These are phyloP conservation scores for Ceratocystis ficicola DNA, from an alignment of 2,329 filamentous ascomycete species.

Conservation along the genomic window DNA sequence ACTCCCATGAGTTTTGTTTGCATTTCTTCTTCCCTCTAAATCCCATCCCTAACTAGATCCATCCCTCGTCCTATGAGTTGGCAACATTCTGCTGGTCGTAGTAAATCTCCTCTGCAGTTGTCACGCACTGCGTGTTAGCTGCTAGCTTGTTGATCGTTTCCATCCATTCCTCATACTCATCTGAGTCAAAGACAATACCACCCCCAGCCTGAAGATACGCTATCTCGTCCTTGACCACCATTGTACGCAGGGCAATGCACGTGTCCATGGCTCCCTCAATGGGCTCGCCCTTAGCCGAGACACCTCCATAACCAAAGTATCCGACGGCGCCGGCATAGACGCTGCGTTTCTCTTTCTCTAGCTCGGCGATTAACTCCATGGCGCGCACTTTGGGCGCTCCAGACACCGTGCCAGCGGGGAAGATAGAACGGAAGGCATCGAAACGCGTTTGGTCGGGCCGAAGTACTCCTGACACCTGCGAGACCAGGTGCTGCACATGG, in stretches of 20 bases:
- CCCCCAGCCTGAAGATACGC: slow-evolving; percentile 84
- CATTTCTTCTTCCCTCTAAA: neutral
- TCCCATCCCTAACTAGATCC: neutral
- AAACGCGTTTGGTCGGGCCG: slow-evolving; percentile 75
- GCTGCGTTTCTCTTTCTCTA: slow-evolving; percentile 87
- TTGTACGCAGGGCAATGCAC: slow-evolving; percentile 69
- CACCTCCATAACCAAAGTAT: slow-evolving; percentile 80
- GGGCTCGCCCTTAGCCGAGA: slow-evolving; percentile 50
- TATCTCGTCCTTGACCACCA: slow-evolving; percentile 82
- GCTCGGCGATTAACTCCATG: slow-evolving; percentile 92
- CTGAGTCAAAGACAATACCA: slow-evolving; percentile 89
- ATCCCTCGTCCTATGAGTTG: neutral
- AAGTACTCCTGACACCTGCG: slow-evolving; percentile 85
- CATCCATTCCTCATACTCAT: slow-evolving; percentile 85
- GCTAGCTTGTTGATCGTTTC: slow-evolving; percentile 90
- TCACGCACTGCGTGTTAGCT: slow-evolving; percentile 80
- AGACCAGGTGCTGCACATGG: slow-evolving; percentile 94
- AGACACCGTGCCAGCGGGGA: slow-evolving; percentile 90
- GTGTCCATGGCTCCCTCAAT: slow-evolving; percentile 86
- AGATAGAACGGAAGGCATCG: slow-evolving; percentile 91
- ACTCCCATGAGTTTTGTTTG: neutral
- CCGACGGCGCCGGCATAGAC: slow-evolving; percentile 93
- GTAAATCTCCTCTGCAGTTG: slow-evolving; percentile 62
- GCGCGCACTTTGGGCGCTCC: slow-evolving; percentile 91
- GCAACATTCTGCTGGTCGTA: slow-evolving; percentile 28